phyloP scores from a whole-genome alignment of 2,329 filamentous ascomycete genomes.

The Zymoseptoria tritici region DNA sequence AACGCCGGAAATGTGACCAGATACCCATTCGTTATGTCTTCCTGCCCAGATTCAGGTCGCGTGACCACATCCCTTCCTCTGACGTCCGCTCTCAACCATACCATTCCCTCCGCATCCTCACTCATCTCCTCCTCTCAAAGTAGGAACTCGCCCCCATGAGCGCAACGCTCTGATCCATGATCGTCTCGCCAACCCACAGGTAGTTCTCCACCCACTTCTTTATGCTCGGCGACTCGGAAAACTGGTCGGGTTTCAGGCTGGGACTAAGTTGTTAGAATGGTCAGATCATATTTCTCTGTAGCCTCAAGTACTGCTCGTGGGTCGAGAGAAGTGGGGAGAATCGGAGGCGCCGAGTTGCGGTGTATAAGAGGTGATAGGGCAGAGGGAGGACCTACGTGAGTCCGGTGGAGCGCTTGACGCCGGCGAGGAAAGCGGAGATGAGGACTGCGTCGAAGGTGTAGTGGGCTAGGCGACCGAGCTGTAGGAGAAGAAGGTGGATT shows the following conservation, averaged over 20 bases:
- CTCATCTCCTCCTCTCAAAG: slow-evolving; percentile 78
- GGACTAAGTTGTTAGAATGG: slow-evolving; percentile 48
- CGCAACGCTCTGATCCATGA: slow-evolving; percentile 95
- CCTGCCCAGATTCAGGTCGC: neutral
- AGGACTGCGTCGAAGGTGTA: slow-evolving; percentile 95
- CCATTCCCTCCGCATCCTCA: neutral
- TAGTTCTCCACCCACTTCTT: slow-evolving; percentile 89
- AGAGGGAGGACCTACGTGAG: slow-evolving; percentile 69
- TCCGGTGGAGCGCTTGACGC: slow-evolving; percentile 94
- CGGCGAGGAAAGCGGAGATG: slow-evolving; percentile 91
- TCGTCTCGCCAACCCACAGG: slow-evolving; percentile 89
- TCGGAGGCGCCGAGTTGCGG: neutral
- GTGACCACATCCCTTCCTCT: neutral
- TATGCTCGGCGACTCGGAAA: slow-evolving; percentile 75
- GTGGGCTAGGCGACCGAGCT: slow-evolving; percentile 89
- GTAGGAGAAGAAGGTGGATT: slow-evolving; percentile 46
- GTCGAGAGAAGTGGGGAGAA: neutral
- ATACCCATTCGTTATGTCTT: neutral
- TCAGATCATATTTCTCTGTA: slow-evolving; percentile 5
- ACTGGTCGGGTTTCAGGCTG: slow-evolving; percentile 81
- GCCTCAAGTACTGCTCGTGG: neutral
- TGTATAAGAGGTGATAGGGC: neutral
- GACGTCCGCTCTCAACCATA: neutral
- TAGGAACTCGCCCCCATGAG: slow-evolving; percentile 80
- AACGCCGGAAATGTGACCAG: neutral